These are phyloP conservation scores for Thamnidium elegans DNA, from an alignment of 192 early-diverging fungal species.

Conservation along the genomic window DNA sequence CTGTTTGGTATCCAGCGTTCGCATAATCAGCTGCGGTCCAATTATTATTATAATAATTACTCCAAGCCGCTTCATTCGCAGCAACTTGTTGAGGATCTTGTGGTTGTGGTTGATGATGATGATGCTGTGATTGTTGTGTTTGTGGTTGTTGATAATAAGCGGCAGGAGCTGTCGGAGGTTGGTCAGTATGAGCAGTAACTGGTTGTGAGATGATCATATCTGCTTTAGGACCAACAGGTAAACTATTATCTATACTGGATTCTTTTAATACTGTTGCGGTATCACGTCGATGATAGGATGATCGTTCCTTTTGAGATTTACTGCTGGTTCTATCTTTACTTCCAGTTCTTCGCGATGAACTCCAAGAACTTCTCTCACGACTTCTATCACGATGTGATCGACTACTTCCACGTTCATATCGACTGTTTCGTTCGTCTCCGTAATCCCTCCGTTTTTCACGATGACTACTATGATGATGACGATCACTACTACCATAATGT, in stretches of 20 bases:
- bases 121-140: neutral
- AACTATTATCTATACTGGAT: neutral
- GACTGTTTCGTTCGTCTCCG: conserved; percentile 13
- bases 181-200: neutral
- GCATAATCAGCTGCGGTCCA: neutral
- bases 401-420: conserved; percentile 9
- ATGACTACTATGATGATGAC: conserved; percentile 7
- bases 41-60: conserved; percentile 6
- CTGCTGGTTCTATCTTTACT: conserved; percentile 16
- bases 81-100: neutral
- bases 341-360: neutral
- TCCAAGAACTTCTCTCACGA: conserved; percentile 7
- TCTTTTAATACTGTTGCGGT: too few species aligned
- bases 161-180: conserved; percentile 21
- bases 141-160: conserved; percentile 16
- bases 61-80: conserved; percentile 2
- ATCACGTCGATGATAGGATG: conserved; percentile 6
- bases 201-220: neutral
- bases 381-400: conserved; percentile 8
- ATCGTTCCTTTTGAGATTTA: conserved; percentile 1
- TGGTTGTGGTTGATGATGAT: neutral
- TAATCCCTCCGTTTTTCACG: conserved; percentile 18
- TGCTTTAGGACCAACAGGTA: conserved; percentile 18
- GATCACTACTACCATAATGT: neutral
- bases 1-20: neutral